Evolutionary conservation across 2,329 filamentous ascomycete genomes (phyloP).

Genomic region (Neofusicoccum laricinum): DNA sequence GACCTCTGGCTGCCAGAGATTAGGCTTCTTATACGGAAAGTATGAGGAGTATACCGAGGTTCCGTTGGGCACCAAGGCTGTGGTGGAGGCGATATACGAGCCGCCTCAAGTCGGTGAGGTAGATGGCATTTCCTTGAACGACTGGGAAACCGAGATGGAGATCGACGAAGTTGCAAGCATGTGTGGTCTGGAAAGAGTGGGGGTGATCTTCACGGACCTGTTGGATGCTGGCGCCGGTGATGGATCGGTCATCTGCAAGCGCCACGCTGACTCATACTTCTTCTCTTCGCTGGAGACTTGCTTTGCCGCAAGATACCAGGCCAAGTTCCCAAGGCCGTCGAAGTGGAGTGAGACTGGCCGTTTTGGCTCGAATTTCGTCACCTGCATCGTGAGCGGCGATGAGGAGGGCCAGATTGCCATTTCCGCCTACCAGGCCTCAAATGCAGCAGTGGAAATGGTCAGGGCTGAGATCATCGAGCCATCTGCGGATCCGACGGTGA

Average conservation of each 20-base stretch:
- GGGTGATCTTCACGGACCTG: slow-evolving; percentile 93
- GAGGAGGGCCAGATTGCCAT: slow-evolving; percentile 84
- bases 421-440: slow-evolving; percentile 90
- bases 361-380: slow-evolving; percentile 96
- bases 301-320: slow-evolving; percentile 85
- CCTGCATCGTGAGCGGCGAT: slow-evolving; percentile 92
- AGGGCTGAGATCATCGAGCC: slow-evolving; percentile 91
- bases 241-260: slow-evolving; percentile 87
- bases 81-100: slow-evolving; percentile 97
- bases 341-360: slow-evolving; percentile 96
- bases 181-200: slow-evolving; percentile 84
- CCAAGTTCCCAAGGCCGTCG: slow-evolving; percentile 80
- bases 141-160: slow-evolving; percentile 82
- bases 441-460: slow-evolving; percentile 96
- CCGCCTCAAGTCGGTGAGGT: slow-evolving; percentile 85
- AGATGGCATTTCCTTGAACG: slow-evolving; percentile 80
- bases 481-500: slow-evolving; percentile 85
- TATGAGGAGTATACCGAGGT: slow-evolving; percentile 91
- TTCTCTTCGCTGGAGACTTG: slow-evolving; percentile 88
- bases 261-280: slow-evolving; percentile 92
- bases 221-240: slow-evolving; percentile 77
- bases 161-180: slow-evolving; percentile 75
- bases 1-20: slow-evolving; percentile 74
- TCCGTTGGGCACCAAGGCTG: slow-evolving; percentile 87
- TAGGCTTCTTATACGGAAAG: slow-evolving; percentile 87